Percentiles rank a stretch among this genome's conserved stretches.
These are phyloP conservation scores for Glycine soja DNA, from an alignment of 306 rosid species.

Conservation along the genomic window DNA sequence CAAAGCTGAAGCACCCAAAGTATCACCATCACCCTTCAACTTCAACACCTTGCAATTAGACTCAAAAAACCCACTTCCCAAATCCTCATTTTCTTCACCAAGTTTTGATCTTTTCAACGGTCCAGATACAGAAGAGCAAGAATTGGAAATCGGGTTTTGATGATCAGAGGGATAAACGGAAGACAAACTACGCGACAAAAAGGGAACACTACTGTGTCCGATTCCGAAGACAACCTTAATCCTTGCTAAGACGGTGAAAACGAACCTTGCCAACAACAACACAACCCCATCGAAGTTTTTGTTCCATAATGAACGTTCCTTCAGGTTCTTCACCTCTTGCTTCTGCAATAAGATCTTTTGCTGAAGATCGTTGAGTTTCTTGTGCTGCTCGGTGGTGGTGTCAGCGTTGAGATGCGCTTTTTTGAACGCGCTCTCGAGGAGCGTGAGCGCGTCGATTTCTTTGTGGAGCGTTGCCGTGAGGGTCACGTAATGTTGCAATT, in stretches of 20 bases:
- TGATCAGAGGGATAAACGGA: slow-evolving; percentile 85
- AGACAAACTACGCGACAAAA: slow-evolving; percentile 77
- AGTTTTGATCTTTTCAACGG: slow-evolving; percentile 53
- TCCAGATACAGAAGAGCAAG: slow-evolving; percentile 50
- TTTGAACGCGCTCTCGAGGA: slow-evolving; percentile 62
- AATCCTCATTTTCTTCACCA: slow-evolving; percentile 33
- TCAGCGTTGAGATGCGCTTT: slow-evolving; percentile 50
- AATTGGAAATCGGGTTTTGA: slow-evolving; percentile 49
- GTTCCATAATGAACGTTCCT: slow-evolving; percentile 76
- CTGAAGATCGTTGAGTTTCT: slow-evolving; percentile 69
- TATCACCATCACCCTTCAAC: slow-evolving; percentile 40
- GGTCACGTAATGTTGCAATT: slow-evolving; percentile 72
- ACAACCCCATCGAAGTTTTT: slow-evolving; percentile 72
- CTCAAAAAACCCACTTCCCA: slow-evolving; percentile 62
- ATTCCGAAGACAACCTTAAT: slow-evolving; percentile 83
- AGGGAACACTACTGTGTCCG: slow-evolving; percentile 56
- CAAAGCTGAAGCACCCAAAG: slow-evolving; percentile 76
- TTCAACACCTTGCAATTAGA: slow-evolving; percentile 66
- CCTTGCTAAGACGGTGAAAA: slow-evolving; percentile 76
- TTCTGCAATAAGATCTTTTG: slow-evolving; percentile 85
- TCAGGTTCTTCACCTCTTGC: slow-evolving; percentile 79
- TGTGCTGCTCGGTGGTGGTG: slow-evolving; percentile 44
- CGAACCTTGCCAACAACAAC: slow-evolving; percentile 66
- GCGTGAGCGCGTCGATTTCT: slow-evolving; percentile 78
- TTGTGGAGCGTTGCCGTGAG: slow-evolving; percentile 67